Evolutionary conservation across 805 yeast species (phyloP).

Genomic region (Yarrowia keelungensis): DNA sequence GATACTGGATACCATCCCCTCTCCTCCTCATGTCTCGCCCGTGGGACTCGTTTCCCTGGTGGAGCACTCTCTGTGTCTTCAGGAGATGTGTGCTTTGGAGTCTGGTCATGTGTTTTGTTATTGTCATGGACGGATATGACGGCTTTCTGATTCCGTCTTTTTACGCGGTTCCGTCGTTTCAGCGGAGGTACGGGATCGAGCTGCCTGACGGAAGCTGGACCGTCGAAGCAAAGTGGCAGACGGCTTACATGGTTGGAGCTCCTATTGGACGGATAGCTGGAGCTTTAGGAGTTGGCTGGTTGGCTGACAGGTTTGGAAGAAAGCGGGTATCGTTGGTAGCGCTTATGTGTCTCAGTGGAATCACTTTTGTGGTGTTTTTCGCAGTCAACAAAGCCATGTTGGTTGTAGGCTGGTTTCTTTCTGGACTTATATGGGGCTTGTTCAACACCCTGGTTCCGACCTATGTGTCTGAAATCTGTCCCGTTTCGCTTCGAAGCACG

Average conservation of each 20-base stretch:
- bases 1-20: not conserved
- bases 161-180: conserved; percentile 57
- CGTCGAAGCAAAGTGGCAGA: conserved; percentile 46
- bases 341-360: conserved; percentile 45
- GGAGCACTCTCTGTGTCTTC: conserved; percentile 42
- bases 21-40: not conserved
- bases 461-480: conserved; percentile 1
- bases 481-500: not conserved
- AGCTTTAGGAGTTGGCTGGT: conserved; percentile 54
- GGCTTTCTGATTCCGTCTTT: conserved; percentile 53
- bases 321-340: conserved; percentile 48
- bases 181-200: conserved; percentile 52
- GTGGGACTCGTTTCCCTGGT: not conserved
- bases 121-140: conserved; percentile 61
- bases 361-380: not conserved
- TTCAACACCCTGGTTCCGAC: conserved; percentile 3
- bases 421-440: not conserved
- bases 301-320: conserved; percentile 58
- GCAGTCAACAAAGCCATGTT: not conserved
- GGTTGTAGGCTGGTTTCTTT: not conserved
- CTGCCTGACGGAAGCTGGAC: conserved; percentile 26
- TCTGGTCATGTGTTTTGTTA: conserved; percentile 53
- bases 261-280: conserved; percentile 58
- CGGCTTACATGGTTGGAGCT: conserved; percentile 46
- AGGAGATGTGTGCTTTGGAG: conserved; percentile 59